A percentile compares a stretch with the other conserved stretches of the same genome.
phyloP scores from a whole-genome alignment of 2,329 filamentous ascomycete genomes.

The Knufia petricola region DNA sequence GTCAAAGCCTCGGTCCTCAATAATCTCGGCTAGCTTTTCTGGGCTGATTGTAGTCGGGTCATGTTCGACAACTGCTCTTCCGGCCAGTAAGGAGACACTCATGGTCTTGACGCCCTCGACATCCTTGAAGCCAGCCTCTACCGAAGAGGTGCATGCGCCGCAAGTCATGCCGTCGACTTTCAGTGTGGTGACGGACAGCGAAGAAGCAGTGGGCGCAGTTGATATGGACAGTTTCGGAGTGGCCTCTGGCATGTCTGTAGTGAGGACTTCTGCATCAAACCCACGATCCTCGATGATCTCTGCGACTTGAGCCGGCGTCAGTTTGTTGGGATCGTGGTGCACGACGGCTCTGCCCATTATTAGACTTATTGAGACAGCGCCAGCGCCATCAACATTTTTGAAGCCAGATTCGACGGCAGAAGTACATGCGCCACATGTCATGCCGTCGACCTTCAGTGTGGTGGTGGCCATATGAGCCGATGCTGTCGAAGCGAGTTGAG shows the following conservation, averaged over 20 bases:
- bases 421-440: slow-evolving; percentile 82
- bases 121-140: slow-evolving; percentile 70
- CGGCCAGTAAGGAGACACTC: slow-evolving; percentile 73
- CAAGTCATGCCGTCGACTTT: slow-evolving; percentile 85
- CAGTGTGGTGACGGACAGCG: slow-evolving; percentile 59
- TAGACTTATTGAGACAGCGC: slow-evolving; percentile 80
- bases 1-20: slow-evolving; percentile 66
- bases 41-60: slow-evolving; percentile 48
- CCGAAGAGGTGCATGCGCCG: slow-evolving; percentile 75
- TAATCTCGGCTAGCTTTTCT: slow-evolving; percentile 47
- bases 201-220: slow-evolving; percentile 4
- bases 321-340: slow-evolving; percentile 68
- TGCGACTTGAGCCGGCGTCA: slow-evolving; percentile 65
- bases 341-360: slow-evolving; percentile 95
- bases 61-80: slow-evolving; percentile 77
- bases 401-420: slow-evolving; percentile 92
- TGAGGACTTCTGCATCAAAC: slow-evolving; percentile 83
- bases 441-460: slow-evolving; percentile 81
- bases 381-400: slow-evolving; percentile 68
- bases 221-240: slow-evolving; percentile 30
- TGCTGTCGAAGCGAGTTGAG: background rate
- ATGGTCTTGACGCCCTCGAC: slow-evolving; percentile 64
- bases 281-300: slow-evolving; percentile 86
- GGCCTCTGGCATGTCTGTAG: slow-evolving; percentile 60
- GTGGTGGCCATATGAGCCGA: slow-evolving; percentile 73